Evolutionary conservation across 371 early-diverging fungal species (phyloP).

Genomic region (Thermomucor indicae-seudaticae): DNA sequence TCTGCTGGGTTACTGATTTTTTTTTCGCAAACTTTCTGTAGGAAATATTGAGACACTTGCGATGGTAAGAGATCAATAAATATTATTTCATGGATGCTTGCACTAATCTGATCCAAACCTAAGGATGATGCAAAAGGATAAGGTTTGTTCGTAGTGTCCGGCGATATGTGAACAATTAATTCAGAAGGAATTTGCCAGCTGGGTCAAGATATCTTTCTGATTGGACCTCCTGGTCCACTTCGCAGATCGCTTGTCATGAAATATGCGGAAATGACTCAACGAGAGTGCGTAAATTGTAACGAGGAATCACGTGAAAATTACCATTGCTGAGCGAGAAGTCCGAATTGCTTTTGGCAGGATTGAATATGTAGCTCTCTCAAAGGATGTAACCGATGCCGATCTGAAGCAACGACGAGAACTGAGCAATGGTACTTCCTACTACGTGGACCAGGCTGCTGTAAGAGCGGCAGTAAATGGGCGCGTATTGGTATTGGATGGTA

Average conservation of each 20-base stretch:
- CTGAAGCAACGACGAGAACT: slow-evolving; percentile 85
- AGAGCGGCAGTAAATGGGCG: slow-evolving; percentile 80
- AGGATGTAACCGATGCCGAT: slow-evolving; percentile 79
- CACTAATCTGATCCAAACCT: no score
- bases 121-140: slow-evolving; percentile 71
- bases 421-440: slow-evolving; percentile 63
- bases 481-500: slow-evolving; percentile 77
- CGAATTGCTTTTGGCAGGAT: slow-evolving; percentile 34
- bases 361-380: slow-evolving; percentile 76
- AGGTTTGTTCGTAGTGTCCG: slow-evolving; percentile 18
- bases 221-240: slow-evolving; percentile 77
- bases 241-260: slow-evolving; percentile 68
- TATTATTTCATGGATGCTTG: no score
- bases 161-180: background rate
- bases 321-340: background rate
- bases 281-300: slow-evolving; percentile 30
- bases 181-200: slow-evolving; percentile 25
- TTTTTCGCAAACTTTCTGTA: slow-evolving; percentile 13
- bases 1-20: no score
- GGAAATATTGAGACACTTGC: slow-evolving; percentile 69
- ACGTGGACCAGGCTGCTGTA: slow-evolving; percentile 78
- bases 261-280: slow-evolving; percentile 67
- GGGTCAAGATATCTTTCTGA: slow-evolving; percentile 81
- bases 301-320: background rate
- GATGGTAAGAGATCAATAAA: slow-evolving; percentile 65